Evolutionary conservation across 306 rosid genomes (phyloP), one percentile per base, ranked within the genome.

Genomic region (Cucumis cinereus): DNA sequence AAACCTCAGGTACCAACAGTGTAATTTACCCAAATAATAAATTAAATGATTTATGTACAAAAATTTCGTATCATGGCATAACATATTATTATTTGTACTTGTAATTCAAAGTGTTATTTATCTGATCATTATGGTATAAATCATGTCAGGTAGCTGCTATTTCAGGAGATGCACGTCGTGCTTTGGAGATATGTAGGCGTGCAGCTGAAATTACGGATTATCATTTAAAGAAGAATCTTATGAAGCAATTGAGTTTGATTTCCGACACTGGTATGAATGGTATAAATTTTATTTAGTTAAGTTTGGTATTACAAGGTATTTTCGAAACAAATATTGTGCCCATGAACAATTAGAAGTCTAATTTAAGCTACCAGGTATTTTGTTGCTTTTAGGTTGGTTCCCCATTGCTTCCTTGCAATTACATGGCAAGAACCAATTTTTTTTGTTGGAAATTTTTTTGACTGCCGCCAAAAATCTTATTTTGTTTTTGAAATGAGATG

Each of bases 131-230:
- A 74, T 64, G 66, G 67, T 78, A 33, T 61, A 74, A 61, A 66
- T 78, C 55, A 77, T 58, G 87, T 68, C 85, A 91, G 98, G 98
- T 94, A 45, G 97, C 96, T 80, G 97, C 96, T 14, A 88, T 94
- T 75, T 91, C 98, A 16, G 98, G 98, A 79, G 98, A 93, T 84
- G 98, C 98, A 28, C 96, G 97, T 1, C 95, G 98, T 79, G 97
- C 97, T 76, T 74, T 91, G 74, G 98, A 91, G 84, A 94, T 94
- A 77, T 94, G 97, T 81, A 85, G 93, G 82, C 90, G 96, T 73
- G 98, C 97, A 4, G 97, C 98, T 72, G 98, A 94, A 87, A 89
- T 94, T 74, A 86, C 88, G 23, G 98, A 90, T 83, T 94, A 88
- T 79, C 85, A 80, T 60, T 22, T 80, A 7, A 93, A 91, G 88